phyloP scores from a whole-genome alignment of 2,329 filamentous ascomycete species.

The Calonectria hongkongensis region DNA sequence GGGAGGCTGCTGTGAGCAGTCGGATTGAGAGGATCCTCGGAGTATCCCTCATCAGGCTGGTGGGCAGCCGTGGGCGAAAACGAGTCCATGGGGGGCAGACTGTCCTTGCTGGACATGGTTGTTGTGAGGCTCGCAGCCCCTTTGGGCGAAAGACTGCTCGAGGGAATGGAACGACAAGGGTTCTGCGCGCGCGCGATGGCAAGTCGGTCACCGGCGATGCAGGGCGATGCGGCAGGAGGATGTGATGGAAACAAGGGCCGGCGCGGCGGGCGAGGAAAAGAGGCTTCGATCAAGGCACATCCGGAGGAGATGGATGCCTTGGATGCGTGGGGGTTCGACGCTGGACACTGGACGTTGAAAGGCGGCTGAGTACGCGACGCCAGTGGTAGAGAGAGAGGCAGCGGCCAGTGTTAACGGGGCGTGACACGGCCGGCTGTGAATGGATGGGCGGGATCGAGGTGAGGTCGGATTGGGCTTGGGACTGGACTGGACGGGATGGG shows the following conservation, averaged over 20 bases:
- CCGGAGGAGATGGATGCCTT: slow-evolving; percentile 26
- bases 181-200: background rate
- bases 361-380: slow-evolving; percentile 7
- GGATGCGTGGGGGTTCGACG: slow-evolving; percentile 17
- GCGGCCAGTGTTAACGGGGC: slow-evolving; percentile 15
- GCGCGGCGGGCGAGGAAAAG: background rate
- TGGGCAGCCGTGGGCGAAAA: slow-evolving; percentile 71
- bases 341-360: slow-evolving; percentile 6
- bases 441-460: slow-evolving; percentile 7
- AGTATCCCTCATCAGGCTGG: slow-evolving; percentile 90
- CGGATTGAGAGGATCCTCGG: slow-evolving; percentile 80
- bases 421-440: slow-evolving; percentile 19
- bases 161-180: slow-evolving; percentile 29
- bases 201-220: slow-evolving; percentile 22
- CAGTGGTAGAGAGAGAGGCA: background rate
- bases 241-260: slow-evolving; percentile 13
- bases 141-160: slow-evolving; percentile 41
- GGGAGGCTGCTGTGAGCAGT: slow-evolving; percentile 59
- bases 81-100: slow-evolving; percentile 63
- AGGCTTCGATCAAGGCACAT: slow-evolving; percentile 20
- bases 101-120: slow-evolving; percentile 56
- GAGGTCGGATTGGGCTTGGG: slow-evolving; percentile 32
- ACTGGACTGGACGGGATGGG: slow-evolving; percentile 7
- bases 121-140: slow-evolving; percentile 48
- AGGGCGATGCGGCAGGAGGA: slow-evolving; percentile 27